Evolutionary conservation across 768 basidiomycete species (phyloP).

Genomic region (Calocera viscosa): DNA sequence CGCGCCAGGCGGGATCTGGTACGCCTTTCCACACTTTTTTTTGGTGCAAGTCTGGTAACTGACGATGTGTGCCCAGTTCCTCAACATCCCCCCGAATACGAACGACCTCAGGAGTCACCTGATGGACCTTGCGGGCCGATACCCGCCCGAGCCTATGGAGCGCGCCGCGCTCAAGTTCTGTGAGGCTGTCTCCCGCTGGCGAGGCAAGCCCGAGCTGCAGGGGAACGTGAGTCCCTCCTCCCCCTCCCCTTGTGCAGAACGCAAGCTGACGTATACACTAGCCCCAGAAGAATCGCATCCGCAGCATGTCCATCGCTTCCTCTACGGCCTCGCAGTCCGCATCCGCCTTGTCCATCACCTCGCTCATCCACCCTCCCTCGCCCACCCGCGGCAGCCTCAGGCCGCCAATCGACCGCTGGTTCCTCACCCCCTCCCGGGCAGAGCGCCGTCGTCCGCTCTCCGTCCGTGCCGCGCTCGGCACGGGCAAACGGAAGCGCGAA

Average conservation of each 20-base stretch:
- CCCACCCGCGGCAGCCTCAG: too few relatives aligned
- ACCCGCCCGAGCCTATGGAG: constrained; percentile 71
- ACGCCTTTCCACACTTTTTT: background rate
- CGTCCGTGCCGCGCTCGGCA: constrained; percentile 6
- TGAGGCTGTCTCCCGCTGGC: constrained; percentile 70
- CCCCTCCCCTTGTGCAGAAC: background rate
- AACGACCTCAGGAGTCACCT: constrained; percentile 68
- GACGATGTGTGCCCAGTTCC: constrained; percentile 41
- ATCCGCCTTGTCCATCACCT: background rate
- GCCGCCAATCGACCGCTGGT: constrained; percentile 14
- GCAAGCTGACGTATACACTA: background rate
- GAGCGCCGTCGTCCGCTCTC: constrained; percentile 3
- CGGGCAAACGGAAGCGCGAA: constrained; percentile 11
- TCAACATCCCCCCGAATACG: constrained; percentile 55
- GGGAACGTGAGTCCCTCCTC: constrained; percentile 15
- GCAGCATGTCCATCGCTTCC: constrained; percentile 1
- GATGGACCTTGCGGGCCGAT: constrained; percentile 66
- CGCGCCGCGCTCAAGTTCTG: constrained; percentile 65
- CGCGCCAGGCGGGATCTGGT: constrained; percentile 2
- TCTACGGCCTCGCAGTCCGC: background rate
- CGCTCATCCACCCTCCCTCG: constrained; percentile 12
- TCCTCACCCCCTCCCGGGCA: constrained; percentile 1
- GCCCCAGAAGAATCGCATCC: background rate
- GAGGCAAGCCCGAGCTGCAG: constrained; percentile 65
- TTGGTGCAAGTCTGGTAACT: background rate